A percentile compares a stretch with the other conserved stretches of the same genome.
Evolutionary conservation across 306 rosid species (phyloP).

Genomic region (Heteromeles arbutifolia): DNA sequence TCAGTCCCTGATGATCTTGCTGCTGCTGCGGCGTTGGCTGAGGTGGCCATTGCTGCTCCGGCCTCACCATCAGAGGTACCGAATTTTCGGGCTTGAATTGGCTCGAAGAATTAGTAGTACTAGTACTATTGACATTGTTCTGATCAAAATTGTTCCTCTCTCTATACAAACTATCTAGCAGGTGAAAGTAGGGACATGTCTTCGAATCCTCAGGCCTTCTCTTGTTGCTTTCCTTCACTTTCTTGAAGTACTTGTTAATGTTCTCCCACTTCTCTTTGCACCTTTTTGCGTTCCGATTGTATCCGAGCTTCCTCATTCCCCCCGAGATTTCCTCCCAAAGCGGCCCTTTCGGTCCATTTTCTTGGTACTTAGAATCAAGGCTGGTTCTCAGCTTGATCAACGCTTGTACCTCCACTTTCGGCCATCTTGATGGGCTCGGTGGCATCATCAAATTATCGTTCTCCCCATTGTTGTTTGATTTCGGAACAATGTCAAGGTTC

Average conservation of each 20-base stretch:
- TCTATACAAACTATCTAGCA: slow-evolving; percentile 58
- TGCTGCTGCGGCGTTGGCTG: neutral
- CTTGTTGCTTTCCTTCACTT: slow-evolving; percentile 86
- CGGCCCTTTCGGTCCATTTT: slow-evolving; percentile 80
- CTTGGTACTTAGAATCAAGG: slow-evolving; percentile 66
- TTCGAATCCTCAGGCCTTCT: slow-evolving; percentile 80
- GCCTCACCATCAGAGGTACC: slow-evolving; percentile 73
- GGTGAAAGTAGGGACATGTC: slow-evolving; percentile 83
- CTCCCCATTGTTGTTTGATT: slow-evolving; percentile 27
- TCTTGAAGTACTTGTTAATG: slow-evolving; percentile 96
- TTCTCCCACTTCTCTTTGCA: slow-evolving; percentile 99
- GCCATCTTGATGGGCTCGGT: slow-evolving; percentile 74
- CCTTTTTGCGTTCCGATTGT: slow-evolving; percentile 66
- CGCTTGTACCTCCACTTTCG: slow-evolving; percentile 66
- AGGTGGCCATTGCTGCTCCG: slow-evolving; percentile 99
- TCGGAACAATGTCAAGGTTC: slow-evolving; percentile 21
- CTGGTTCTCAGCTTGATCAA: slow-evolving; percentile 54
- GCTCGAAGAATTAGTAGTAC: neutral
- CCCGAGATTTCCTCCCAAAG: slow-evolving; percentile 87
- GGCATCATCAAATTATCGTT: slow-evolving; percentile 1
- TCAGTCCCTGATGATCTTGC: neutral
- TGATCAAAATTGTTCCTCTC: slow-evolving; percentile 39
- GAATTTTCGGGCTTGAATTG: slow-evolving; percentile 28
- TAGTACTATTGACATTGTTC: neutral
- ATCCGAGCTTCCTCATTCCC: slow-evolving; percentile 60